Conservation (phyloP, 345 rosid genomes). For the Populus simonii region DNA sequence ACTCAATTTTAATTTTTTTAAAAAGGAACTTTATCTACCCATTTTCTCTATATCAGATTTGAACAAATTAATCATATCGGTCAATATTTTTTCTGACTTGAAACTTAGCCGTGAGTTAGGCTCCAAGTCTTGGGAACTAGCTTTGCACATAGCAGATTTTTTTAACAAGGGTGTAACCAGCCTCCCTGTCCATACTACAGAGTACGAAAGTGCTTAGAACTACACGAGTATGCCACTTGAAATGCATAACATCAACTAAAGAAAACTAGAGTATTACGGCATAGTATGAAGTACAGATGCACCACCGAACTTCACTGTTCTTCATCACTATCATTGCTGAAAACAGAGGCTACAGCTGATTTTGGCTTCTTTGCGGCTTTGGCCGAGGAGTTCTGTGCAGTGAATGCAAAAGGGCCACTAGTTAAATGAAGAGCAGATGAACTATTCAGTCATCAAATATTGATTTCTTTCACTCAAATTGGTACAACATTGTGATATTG, state of each 20-base stretch:
- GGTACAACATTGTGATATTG: background rate
- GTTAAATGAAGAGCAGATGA: background rate
- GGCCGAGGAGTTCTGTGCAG: slow-evolving; percentile 44
- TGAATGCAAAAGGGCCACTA: background rate
- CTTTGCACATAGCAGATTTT: no score
- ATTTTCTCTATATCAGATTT: no score
- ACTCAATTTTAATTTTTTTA: no score
- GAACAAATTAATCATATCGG: no score
- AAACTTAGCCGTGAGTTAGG: no score
- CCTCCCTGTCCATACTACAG: background rate
- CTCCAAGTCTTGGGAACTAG: no score
- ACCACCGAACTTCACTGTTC: slow-evolving; percentile 33
- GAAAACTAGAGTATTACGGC: background rate
- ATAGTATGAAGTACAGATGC: slow-evolving; percentile 1
- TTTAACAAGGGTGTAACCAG: background rate
- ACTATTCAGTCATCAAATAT: background rate
- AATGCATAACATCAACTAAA: slow-evolving; percentile 5
- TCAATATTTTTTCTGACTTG: no score
- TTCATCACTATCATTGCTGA: slow-evolving; percentile 76
- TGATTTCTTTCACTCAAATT: background rate
- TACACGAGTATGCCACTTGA: background rate
- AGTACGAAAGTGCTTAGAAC: background rate
- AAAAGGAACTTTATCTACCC: no score
- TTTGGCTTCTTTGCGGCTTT: slow-evolving; percentile 65
- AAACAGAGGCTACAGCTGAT: slow-evolving; percentile 60